Evolutionary conservation across 2,329 filamentous ascomycete species (phyloP).

Genomic region (Hirsutella rhossiliensis): DNA sequence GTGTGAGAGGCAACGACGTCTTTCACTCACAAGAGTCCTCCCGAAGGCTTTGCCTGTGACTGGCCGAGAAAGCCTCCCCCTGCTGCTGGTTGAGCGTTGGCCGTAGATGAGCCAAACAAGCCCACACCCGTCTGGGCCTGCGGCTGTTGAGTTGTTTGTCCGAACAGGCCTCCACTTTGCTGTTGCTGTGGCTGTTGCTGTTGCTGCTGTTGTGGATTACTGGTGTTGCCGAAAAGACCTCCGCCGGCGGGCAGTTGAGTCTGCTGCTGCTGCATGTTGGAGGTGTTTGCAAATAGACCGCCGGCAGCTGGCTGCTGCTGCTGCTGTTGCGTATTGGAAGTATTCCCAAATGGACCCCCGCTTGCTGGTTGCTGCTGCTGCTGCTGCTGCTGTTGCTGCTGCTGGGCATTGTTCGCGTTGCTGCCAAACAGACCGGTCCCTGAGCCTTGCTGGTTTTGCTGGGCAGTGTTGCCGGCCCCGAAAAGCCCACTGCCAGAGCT

Average conservation of each 20-base stretch:
- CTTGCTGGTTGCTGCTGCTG: no score
- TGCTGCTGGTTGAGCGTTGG: slow-evolving; percentile 8
- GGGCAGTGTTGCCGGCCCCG: slow-evolving; percentile 2
- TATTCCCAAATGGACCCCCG: slow-evolving; percentile 19
- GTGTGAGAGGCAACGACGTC: neutral
- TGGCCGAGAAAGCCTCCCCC: slow-evolving; percentile 19
- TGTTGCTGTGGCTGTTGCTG: slow-evolving; percentile 13
- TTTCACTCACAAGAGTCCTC: slow-evolving; percentile 21
- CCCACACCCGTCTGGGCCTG: slow-evolving; percentile 13
- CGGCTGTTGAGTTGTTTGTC: slow-evolving; percentile 7
- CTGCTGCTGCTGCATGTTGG: slow-evolving; percentile 7
- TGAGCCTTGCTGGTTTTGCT: slow-evolving; percentile 4
- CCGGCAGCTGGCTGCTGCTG: slow-evolving; percentile 8
- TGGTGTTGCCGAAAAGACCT: neutral
- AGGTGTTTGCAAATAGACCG: slow-evolving; percentile 13
- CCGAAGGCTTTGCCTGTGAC: slow-evolving; percentile 19
- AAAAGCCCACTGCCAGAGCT: slow-evolving; percentile 11
- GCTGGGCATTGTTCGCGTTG: slow-evolving; percentile 14
- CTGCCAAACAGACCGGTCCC: slow-evolving; percentile 19
- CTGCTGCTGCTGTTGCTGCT: slow-evolving; percentile 9
- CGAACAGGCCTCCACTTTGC: slow-evolving; percentile 16
- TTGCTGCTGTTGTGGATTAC: slow-evolving; percentile 11
- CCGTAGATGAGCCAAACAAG: slow-evolving; percentile 15
- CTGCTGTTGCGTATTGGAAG: slow-evolving; percentile 11
- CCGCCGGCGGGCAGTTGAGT: neutral